Evolutionary conservation across 192 early-diverging fungal genomes (phyloP), one percentile per base, ranked within the genome.

Genomic region (Coemansia sp.): DNA sequence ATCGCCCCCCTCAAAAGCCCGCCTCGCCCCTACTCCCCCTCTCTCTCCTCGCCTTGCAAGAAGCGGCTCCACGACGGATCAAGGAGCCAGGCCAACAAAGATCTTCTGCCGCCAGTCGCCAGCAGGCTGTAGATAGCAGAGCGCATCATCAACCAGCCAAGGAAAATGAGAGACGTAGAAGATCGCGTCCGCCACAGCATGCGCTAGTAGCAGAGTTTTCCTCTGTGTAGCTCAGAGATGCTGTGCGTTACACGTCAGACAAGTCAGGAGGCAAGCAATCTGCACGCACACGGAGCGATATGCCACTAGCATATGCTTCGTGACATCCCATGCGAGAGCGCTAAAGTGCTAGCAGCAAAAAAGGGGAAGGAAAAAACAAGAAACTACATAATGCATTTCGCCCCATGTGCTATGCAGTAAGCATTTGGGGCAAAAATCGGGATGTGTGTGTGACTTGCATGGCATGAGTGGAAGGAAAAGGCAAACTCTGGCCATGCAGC

Each of bases 391-490:
- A 61, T 19, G 20, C 60, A 46, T 17, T 48, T 48, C 12, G 19
- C 20, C 39, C 38, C 43, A 63, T 22, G 39, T 22, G 44, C 13
- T 49, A 48, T 48, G 61, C 61, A 63, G 48, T 53, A 53, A 20
- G 22, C 50, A 53, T 53, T 53, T 17, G 50, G 50, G 50, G 13
- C 43, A 45, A 20, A 22, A 20, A 53, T 17, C 22, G 50, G 7
- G 7, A 20, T 51, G 5, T 20, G 17, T 53, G 50, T 20, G 20
- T 20, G 22, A 20, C 50, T 53, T 8, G 20, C 19, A 12, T 53
- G 7, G 43, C 13, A 45, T 12, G 22, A 53, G 22, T 11, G 22
- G 19, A 19, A 22, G n/a, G 20, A 20, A 17, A 53, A 12, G 7
- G 8, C 51, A 6, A 22, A 25, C 25, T 25, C 25, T 25, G 25